phyloP scores from a whole-genome alignment of 2,329 filamentous ascomycete species.

The Akanthomyces uredinophilus region DNA sequence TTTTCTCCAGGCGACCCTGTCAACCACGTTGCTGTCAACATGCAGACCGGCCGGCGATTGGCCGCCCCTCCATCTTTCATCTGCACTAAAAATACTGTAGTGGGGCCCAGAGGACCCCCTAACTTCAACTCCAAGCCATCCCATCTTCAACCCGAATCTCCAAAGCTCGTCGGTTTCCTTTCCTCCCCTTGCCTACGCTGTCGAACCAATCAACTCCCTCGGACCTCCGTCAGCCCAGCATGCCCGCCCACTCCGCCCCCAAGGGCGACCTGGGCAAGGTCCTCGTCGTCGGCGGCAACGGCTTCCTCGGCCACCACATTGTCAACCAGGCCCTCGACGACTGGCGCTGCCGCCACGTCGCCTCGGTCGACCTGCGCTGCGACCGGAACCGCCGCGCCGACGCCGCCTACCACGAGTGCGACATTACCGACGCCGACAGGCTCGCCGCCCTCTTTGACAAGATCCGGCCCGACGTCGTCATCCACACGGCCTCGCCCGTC shows the following conservation, averaged over 20 bases:
- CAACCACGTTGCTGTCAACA: neutral
- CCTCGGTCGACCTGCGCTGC: constrained; percentile 69
- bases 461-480: constrained; percentile 72
- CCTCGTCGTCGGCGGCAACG: constrained; percentile 76
- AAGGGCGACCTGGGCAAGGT: constrained; percentile 58
- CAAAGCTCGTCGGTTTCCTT: too few species aligned
- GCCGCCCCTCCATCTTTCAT: neutral
- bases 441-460: constrained; percentile 60
- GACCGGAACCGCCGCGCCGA: constrained; percentile 59
- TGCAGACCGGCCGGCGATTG: neutral
- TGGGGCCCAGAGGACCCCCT: neutral
- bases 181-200: neutral
- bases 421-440: constrained; percentile 64
- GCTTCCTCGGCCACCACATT: constrained; percentile 79
- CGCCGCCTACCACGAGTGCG: constrained; percentile 65
- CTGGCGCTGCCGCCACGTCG: constrained; percentile 49
- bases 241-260: constrained; percentile 23
- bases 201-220: neutral
- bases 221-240: neutral
- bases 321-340: constrained; percentile 63
- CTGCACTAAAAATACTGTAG: neutral
- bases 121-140: neutral
- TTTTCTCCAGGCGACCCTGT: neutral
- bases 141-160: neutral
- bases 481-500: constrained; percentile 80